Base-by-base conservation (phyloP, 352 stramenopile genomes). In the Albugo candida region DNA sequence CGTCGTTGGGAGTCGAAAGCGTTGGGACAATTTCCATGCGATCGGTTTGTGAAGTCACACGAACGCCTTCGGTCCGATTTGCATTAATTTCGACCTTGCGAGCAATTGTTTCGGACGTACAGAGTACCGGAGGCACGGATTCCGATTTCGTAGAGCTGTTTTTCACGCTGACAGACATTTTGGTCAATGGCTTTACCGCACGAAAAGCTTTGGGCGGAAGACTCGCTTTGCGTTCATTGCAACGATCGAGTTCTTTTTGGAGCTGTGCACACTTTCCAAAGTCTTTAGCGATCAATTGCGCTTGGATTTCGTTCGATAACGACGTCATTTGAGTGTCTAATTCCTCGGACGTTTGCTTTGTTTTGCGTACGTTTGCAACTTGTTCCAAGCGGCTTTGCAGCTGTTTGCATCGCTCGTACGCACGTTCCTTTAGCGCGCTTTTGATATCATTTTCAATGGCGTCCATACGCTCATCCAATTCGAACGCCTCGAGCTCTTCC, bases 221-320 rank as follows among this genome's bases (percentile, higher is more conserved):
- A 31, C 24, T 31, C 8, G 69, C 46, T 72, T 78, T 18, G 36
- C 35, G 51, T 91, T 89, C 35, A 88, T 43, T 14, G 66, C 59
- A 36, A 88, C 75, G 38, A 93, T 85, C 27, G 24, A 31, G 24
- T 31, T 92, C 67, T 19, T 71, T 83, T 27, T 93, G 80, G 36
- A 93, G 62, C n/a, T 82, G 58, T 0, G 74, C 67, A 41, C 78
- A 93, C 51, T 92, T 91, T 41, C 83, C 73, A 39, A 92, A 92
- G 48, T 84, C 56, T 48, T 93, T 93, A 19, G 67, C 64, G 44
- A 81, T 61, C 77, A 93, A 85, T 36, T 79, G 46, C 2, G 48
- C 51, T 14, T 64, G 63, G 12, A 92, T 67, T 41, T 85, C 70
- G 11, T 52, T 47, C 19, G 88, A 87, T n/a, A 91, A 48, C 11